Percentiles rank a stretch among this genome's conserved stretches.
Evolutionary conservation across 306 rosid species (phyloP).

Genomic region (Crotalaria pallida): DNA sequence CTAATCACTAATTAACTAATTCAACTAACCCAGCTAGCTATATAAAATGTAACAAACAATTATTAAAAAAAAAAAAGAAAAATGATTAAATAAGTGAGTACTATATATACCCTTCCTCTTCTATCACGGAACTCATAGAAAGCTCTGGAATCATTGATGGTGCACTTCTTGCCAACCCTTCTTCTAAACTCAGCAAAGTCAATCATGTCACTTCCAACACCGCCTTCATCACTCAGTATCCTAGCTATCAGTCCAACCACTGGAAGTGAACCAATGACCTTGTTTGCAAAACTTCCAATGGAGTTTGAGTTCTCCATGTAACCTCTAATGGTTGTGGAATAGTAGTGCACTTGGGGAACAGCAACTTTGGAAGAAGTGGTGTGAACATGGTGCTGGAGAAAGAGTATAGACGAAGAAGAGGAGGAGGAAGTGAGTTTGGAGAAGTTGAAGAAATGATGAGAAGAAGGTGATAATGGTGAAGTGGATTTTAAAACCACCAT

Average conservation of each 20-base stretch:
- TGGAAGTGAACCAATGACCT: conserved; percentile 83
- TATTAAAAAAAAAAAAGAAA: too few species aligned
- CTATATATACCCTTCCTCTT: conserved; percentile 79
- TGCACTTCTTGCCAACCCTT: conserved; percentile 76
- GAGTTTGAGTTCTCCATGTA: conserved; percentile 78
- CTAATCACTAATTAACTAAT: too few species aligned
- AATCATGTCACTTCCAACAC: conserved; percentile 68
- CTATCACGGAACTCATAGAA: conserved; percentile 71
- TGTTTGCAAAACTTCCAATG: conserved; percentile 51
- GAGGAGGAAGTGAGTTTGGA: conserved; percentile 34
- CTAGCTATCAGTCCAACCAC: conserved; percentile 77
- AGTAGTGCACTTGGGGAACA: too few species aligned
- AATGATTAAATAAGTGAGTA: neutral
- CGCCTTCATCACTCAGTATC: conserved; percentile 80
- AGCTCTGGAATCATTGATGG: conserved; percentile 55
- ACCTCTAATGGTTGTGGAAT: conserved; percentile 38
- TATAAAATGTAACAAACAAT: too few species aligned
- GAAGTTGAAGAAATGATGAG: conserved; percentile 25
- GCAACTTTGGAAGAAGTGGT: conserved; percentile 11
- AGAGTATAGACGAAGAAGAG: conserved; percentile 25
- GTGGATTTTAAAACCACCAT: conserved; percentile 43
- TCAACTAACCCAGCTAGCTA: too few species aligned
- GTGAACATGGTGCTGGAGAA: conserved; percentile 42
- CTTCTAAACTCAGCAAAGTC: conserved; percentile 90
- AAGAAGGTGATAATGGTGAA: conserved; percentile 29